phyloP scores from a whole-genome alignment of 345 rosid species.

The Moringa oleifera region DNA sequence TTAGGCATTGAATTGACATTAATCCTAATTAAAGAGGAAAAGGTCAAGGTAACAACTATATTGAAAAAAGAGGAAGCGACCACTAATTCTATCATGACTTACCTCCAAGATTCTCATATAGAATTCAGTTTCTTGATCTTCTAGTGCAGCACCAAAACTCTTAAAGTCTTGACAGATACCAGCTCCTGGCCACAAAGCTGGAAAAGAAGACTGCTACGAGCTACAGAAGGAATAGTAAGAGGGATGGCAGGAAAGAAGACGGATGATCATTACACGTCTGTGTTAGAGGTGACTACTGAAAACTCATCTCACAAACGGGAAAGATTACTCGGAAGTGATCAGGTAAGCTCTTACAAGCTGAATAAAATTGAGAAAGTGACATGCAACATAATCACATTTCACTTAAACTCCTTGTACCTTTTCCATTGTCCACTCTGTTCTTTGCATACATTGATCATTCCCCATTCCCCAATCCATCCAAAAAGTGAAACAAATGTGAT shows the following conservation, averaged over 20 bases:
- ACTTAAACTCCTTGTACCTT: neutral
- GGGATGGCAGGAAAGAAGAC: neutral
- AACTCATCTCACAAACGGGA: neutral
- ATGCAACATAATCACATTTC: neutral
- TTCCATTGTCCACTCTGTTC: neutral
- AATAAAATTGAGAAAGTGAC: neutral
- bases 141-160: too few species aligned
- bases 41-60: too few species aligned
- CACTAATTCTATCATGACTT: too few species aligned
- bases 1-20: too few species aligned
- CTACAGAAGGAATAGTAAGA: neutral
- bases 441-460: slow-evolving; percentile 1
- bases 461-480: neutral
- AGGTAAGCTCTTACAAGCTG: neutral
- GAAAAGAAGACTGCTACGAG: neutral
- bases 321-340: neutral
- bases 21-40: too few species aligned
- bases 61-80: too few species aligned
- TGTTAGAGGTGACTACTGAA: neutral
- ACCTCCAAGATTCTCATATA: too few species aligned
- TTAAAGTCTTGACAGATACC: too few species aligned
- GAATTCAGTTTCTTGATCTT: too few species aligned
- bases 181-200: too few species aligned
- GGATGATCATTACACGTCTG: neutral
- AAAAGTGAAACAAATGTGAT: slow-evolving; percentile 1